A percentile compares a stretch with the other conserved stretches of the same genome.
These are phyloP conservation scores for Micractinium conductrix DNA, from an alignment of 139 green algal species.

Conservation along the genomic window DNA sequence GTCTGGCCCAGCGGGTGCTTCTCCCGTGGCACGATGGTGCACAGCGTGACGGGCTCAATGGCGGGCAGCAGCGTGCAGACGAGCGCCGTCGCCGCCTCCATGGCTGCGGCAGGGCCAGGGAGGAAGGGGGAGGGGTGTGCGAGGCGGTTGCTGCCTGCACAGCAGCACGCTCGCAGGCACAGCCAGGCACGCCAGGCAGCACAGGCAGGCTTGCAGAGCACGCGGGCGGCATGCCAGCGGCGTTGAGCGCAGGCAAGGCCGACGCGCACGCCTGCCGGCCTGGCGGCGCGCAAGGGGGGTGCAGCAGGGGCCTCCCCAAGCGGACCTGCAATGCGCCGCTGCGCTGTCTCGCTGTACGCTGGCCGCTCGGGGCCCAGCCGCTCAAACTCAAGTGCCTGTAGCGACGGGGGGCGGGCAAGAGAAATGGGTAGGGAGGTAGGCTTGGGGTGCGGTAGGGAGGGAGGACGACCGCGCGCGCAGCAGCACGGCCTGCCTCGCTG, in stretches of 20 bases:
- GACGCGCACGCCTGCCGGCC: constrained; percentile 76
- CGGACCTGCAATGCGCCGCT: constrained; percentile 48
- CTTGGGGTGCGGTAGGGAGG: background rate
- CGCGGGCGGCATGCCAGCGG: too few relatives aligned
- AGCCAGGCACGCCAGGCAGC: too few relatives aligned
- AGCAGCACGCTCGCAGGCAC: too few relatives aligned
- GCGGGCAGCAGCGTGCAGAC: constrained; percentile 81
- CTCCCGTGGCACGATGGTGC: constrained; percentile 78
- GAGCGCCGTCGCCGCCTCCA: constrained; percentile 81
- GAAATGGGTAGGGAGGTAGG: too few relatives aligned
- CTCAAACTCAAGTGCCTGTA: constrained; percentile 70
- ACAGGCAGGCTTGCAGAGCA: too few relatives aligned
- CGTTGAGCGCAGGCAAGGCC: constrained; percentile 68
- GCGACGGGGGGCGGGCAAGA: background rate
- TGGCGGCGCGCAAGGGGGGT: too few relatives aligned
- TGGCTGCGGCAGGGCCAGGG: constrained; percentile 57
- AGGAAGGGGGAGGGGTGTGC: constrained; percentile 81
- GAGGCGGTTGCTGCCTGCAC: too few relatives aligned
- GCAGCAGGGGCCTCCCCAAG: background rate
- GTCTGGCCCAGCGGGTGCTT: constrained; percentile 83
- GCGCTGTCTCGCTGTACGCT: constrained; percentile 36
- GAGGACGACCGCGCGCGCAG: background rate
- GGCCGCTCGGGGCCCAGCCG: constrained; percentile 49
- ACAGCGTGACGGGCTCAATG: constrained; percentile 80
- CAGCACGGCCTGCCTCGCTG: background rate